Evolutionary conservation across 2,329 filamentous ascomycete species (phyloP).

Genomic region (Hypomyces rosellus): DNA sequence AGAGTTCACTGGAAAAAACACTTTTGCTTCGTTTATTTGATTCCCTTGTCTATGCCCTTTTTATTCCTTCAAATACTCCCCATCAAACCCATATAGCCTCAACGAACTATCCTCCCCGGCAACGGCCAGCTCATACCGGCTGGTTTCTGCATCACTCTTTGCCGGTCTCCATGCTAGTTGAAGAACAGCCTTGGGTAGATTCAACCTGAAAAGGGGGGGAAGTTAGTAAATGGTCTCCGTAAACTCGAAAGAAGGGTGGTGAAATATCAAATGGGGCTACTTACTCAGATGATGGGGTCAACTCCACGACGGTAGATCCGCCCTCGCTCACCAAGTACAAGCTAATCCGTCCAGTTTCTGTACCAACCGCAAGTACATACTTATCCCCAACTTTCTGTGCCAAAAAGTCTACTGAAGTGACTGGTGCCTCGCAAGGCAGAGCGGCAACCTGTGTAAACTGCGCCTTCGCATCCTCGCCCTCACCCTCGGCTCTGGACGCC

Average conservation of each 20-base stretch:
- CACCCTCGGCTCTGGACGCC: conserved; percentile 22
- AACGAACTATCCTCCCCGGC: conserved; percentile 57
- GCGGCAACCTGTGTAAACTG: conserved; percentile 47
- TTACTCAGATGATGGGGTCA: conserved; percentile 33
- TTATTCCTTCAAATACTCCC: conserved; percentile 3
- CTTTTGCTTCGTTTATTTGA: not conserved
- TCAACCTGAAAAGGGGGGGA: conserved; percentile 17
- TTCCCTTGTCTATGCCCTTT: not conserved
- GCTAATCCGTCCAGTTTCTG: conserved; percentile 45
- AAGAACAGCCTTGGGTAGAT: conserved; percentile 57
- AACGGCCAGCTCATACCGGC: conserved; percentile 39
- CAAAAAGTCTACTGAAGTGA: conserved; percentile 67
- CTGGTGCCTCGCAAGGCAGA: conserved; percentile 51
- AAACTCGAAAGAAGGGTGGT: not conserved
- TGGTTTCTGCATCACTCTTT: conserved; percentile 20
- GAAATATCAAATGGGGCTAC: conserved; percentile 14
- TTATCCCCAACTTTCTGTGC: conserved; percentile 24
- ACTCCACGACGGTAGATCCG: conserved; percentile 31
- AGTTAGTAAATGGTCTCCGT: conserved; percentile 11
- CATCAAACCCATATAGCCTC: conserved; percentile 45
- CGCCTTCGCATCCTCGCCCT: conserved; percentile 23
- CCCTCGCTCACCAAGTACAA: conserved; percentile 36
- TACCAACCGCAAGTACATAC: conserved; percentile 49
- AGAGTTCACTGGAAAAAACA: not conserved
- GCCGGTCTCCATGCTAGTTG: conserved; percentile 64